Percentiles rank a stretch among this genome's conserved stretches.
phyloP scores from a whole-genome alignment of 2,329 filamentous ascomycete genomes.

The Huntiella moniliformis region DNA sequence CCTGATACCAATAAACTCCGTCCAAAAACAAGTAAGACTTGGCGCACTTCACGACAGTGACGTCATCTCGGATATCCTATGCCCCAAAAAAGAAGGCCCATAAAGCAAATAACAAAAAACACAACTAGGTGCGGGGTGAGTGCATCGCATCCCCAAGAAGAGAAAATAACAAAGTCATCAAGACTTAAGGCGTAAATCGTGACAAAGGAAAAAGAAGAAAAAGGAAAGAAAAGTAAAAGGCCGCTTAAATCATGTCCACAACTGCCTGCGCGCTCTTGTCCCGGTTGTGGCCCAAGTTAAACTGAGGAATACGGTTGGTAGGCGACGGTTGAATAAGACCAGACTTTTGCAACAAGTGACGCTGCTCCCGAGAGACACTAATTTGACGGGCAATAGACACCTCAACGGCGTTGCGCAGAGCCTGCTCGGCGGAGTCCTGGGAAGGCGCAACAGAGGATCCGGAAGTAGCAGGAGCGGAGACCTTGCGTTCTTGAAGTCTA shows the following conservation, averaged over 20 bases:
- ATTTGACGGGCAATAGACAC: constrained; percentile 51
- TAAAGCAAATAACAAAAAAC: too few relatives aligned
- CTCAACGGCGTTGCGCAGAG: constrained; percentile 37
- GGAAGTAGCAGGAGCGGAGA: constrained; percentile 14
- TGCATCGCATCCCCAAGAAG: background rate
- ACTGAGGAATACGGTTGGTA: constrained; percentile 9
- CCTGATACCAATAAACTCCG: too few relatives aligned
- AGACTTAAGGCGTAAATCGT: constrained; percentile 1
- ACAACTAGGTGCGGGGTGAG: too few relatives aligned
- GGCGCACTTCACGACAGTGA: too few relatives aligned
- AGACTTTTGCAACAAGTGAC: constrained; percentile 27
- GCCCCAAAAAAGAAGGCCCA: too few relatives aligned
- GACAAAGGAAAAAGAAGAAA: background rate
- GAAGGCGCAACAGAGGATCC: constrained; percentile 20
- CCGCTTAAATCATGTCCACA: background rate
- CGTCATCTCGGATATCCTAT: too few relatives aligned
- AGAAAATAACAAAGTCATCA: background rate
- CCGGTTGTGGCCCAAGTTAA: constrained; percentile 18
- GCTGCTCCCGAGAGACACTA: constrained; percentile 43
- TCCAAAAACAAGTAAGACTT: too few relatives aligned
- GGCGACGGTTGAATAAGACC: constrained; percentile 10
- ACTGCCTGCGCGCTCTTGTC: constrained; percentile 21
- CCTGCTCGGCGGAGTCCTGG: constrained; percentile 23
- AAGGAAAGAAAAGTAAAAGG: background rate
- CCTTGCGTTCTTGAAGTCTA: too few relatives aligned